Percentiles rank a stretch among this genome's conserved stretches.
Conservation (phyloP, 148 eudicot species). For the Linanthus parryae region DNA sequence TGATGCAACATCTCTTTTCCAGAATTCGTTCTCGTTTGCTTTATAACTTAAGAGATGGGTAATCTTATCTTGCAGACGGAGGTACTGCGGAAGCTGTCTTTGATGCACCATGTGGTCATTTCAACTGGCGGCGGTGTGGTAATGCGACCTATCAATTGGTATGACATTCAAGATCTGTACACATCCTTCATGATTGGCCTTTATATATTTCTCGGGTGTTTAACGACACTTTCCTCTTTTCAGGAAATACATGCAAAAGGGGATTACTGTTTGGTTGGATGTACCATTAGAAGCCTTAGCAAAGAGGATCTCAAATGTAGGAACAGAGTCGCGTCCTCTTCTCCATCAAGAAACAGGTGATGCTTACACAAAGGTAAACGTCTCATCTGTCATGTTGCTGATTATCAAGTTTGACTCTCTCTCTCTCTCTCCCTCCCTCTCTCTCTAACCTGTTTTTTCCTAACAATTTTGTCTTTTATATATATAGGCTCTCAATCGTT, state of each 20-base stretch:
- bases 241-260: constrained; percentile 87
- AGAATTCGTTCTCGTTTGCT: too few species aligned
- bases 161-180: too few species aligned
- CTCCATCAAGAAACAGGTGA: constrained; percentile 68
- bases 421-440: too few species aligned
- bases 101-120: constrained; percentile 54
- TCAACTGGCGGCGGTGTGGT: constrained; percentile 99
- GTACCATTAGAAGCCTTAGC: constrained; percentile 93
- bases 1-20: too few species aligned
- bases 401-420: not conserved
- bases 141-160: constrained; percentile 87
- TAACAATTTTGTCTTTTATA: too few species aligned
- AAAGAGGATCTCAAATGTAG: constrained; percentile 68
- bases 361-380: constrained; percentile 63
- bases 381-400: not conserved
- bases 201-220: too few species aligned
- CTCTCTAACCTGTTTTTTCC: not conserved
- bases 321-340: constrained; percentile 82
- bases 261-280: constrained; percentile 88
- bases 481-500: constrained; percentile 53
- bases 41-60: too few species aligned
- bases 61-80: constrained; percentile 53
- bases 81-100: constrained; percentile 57
- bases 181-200: too few species aligned
- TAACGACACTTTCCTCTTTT: too few species aligned